Evolutionary conservation across 1,139 yeast species (phyloP).

Genomic region (Taiozyma onychis): DNA sequence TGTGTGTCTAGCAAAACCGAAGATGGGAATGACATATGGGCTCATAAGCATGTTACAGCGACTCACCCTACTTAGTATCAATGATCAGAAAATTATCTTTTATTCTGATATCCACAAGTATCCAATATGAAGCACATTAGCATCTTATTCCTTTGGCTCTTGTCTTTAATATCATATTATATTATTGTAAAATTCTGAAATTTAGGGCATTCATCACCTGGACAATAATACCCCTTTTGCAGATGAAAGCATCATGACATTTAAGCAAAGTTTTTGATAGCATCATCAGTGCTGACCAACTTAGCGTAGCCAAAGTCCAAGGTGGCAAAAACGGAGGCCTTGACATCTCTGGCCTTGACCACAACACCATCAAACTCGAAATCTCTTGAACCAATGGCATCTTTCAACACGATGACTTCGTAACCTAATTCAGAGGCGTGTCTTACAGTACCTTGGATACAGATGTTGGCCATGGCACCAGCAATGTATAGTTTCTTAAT

Average conservation of each 20-base stretch:
- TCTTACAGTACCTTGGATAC: constrained; percentile 17
- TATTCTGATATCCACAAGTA: too few species aligned
- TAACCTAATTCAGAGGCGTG: constrained; percentile 14
- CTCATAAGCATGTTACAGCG: too few species aligned
- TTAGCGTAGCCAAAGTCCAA: constrained; percentile 13
- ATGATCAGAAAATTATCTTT: too few species aligned
- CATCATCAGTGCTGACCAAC: constrained; percentile 7
- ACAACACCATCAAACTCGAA: constrained; percentile 13
- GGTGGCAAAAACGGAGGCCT: constrained; percentile 13
- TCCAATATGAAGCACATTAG: too few species aligned
- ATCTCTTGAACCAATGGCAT: constrained; percentile 15
- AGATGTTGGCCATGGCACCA: constrained; percentile 18
- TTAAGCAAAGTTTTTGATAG: background rate
- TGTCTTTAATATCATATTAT: too few species aligned
- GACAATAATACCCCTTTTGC: too few species aligned
- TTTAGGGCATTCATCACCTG: too few species aligned
- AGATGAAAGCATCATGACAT: background rate
- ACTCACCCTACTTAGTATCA: too few species aligned
- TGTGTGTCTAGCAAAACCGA: too few species aligned
- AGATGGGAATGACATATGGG: too few species aligned
- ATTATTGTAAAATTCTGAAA: too few species aligned
- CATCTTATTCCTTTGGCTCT: too few species aligned
- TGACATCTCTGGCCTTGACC: constrained; percentile 9
- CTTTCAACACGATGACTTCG: constrained; percentile 10
- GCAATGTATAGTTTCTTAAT: constrained; percentile 8